phyloP scores from a whole-genome alignment of 2,329 filamentous ascomycete genomes.

The Neocatenulostroma microsporum region DNA sequence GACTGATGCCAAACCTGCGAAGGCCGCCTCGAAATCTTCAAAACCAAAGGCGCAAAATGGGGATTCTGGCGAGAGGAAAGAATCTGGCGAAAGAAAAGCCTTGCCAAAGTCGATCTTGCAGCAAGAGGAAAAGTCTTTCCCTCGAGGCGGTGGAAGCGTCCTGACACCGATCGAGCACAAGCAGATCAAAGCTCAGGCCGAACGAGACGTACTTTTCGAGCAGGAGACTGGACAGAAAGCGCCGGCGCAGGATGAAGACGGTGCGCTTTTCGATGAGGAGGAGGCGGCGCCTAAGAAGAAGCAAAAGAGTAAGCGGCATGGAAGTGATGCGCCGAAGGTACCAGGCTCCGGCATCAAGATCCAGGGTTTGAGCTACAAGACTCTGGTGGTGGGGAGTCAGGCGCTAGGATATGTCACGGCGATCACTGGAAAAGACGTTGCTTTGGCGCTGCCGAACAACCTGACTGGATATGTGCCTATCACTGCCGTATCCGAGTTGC shows the following conservation, averaged over 20 bases:
- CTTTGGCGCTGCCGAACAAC: slow-evolving; percentile 84
- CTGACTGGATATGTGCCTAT: slow-evolving; percentile 82
- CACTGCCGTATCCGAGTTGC: slow-evolving; percentile 75
- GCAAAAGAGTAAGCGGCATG: slow-evolving; percentile 44
- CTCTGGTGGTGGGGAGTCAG: slow-evolving; percentile 73
- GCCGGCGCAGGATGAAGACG: slow-evolving; percentile 41
- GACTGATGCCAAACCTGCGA: slow-evolving; percentile 12
- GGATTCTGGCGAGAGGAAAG: too few species aligned
- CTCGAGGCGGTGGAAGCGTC: slow-evolving; percentile 82
- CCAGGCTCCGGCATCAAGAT: slow-evolving; percentile 54
- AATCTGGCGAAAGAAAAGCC: slow-evolving; percentile 22
- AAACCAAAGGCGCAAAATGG: slow-evolving; percentile 12
- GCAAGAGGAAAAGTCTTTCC: slow-evolving; percentile 85
- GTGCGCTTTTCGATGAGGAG: slow-evolving; percentile 39
- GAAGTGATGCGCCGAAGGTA: slow-evolving; percentile 35
- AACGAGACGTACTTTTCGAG: slow-evolving; percentile 84
- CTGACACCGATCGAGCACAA: slow-evolving; percentile 92
- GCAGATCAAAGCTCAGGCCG: slow-evolving; percentile 90
- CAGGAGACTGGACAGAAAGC: slow-evolving; percentile 57
- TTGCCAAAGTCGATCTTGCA: slow-evolving; percentile 42
- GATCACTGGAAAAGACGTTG: slow-evolving; percentile 71
- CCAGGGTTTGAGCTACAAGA: slow-evolving; percentile 72
- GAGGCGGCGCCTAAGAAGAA: slow-evolving; percentile 41
- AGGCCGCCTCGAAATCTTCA: slow-evolving; percentile 7
- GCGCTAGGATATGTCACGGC: slow-evolving; percentile 79